These are phyloP conservation scores for Carnegiea gigantea DNA, from an alignment of 179 eudicot genomes.

Conservation along the genomic window DNA sequence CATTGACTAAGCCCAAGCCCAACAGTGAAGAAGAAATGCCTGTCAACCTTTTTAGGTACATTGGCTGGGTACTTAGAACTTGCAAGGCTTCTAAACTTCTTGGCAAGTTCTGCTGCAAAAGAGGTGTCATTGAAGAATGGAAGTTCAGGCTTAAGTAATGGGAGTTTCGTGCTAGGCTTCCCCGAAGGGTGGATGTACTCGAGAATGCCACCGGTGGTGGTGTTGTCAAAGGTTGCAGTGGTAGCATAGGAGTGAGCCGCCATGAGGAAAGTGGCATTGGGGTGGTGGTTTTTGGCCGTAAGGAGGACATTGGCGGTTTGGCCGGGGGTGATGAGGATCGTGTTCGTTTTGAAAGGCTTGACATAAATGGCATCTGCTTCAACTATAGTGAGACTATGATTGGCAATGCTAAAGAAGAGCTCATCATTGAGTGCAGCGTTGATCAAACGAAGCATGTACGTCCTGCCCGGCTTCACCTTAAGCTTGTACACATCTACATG, in stretches of 20 bases:
- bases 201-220: slow-evolving; percentile 50
- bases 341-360: slow-evolving; percentile 50
- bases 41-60: slow-evolving; percentile 49
- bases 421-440: slow-evolving; percentile 68
- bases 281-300: slow-evolving; percentile 36
- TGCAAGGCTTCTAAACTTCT: slow-evolving; percentile 40
- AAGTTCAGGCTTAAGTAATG: slow-evolving; percentile 29
- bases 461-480: slow-evolving; percentile 50
- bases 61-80: slow-evolving; percentile 45
- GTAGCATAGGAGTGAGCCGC: slow-evolving; percentile 36
- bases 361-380: slow-evolving; percentile 61
- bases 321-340: slow-evolving; percentile 60
- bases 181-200: slow-evolving; percentile 32
- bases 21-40: slow-evolving; percentile 46
- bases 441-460: slow-evolving; percentile 63
- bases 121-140: slow-evolving; percentile 50
- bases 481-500: slow-evolving; percentile 52
- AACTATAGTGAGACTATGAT: slow-evolving; percentile 58
- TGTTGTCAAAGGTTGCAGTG: slow-evolving; percentile 53
- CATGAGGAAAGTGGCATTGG: slow-evolving; percentile 46
- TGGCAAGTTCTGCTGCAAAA: slow-evolving; percentile 36
- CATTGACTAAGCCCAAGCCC: slow-evolving; percentile 56
- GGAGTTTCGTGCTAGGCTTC: neutral
- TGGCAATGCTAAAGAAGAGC: slow-evolving; percentile 62
- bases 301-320: slow-evolving; percentile 66